Percentiles rank a stretch among this genome's conserved stretches.
phyloP scores from a whole-genome alignment of 495 filamentous ascomycete species.

The Xylaria bambusicola region DNA sequence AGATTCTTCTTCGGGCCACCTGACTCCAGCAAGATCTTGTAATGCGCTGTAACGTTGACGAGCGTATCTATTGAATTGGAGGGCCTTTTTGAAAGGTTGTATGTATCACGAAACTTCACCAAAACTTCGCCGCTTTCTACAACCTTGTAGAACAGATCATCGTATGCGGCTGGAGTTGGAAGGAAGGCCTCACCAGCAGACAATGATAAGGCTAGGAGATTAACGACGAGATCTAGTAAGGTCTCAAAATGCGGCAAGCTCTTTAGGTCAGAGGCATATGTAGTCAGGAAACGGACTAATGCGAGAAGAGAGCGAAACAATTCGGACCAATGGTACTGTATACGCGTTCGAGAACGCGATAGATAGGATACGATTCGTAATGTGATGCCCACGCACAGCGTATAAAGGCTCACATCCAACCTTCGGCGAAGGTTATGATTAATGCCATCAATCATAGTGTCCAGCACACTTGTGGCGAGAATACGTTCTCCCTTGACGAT shows the following conservation, averaged over 20 bases:
- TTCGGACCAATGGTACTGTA: conserved; percentile 92
- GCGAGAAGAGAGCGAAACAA: conserved; percentile 88
- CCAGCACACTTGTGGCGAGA: conserved; percentile 73
- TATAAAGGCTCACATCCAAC: conserved; percentile 84
- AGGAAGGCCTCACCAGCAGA: conserved; percentile 88
- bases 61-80: conserved; percentile 78
- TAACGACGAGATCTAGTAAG: conserved; percentile 71
- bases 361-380: conserved; percentile 82
- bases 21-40: conserved; percentile 76
- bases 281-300: conserved; percentile 87
- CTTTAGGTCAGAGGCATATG: conserved; percentile 75
- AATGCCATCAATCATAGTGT: conserved; percentile 84
- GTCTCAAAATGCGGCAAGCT: conserved; percentile 57
- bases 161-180: conserved; percentile 84
- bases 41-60: conserved; percentile 82
- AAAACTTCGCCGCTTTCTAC: conserved; percentile 88
- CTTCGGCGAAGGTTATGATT: conserved; percentile 89
- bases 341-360: conserved; percentile 71
- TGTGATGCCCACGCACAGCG: conserved; percentile 74
- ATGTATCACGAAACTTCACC: conserved; percentile 78
- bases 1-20: conserved; percentile 62
- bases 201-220: conserved; percentile 84
- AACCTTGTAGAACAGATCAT: conserved; percentile 97
- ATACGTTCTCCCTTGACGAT: conserved; percentile 68
- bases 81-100: conserved; percentile 54